Evolutionary conservation across 2,329 filamentous ascomycete genomes (phyloP).

Genomic region (Basipetospora sp.): DNA sequence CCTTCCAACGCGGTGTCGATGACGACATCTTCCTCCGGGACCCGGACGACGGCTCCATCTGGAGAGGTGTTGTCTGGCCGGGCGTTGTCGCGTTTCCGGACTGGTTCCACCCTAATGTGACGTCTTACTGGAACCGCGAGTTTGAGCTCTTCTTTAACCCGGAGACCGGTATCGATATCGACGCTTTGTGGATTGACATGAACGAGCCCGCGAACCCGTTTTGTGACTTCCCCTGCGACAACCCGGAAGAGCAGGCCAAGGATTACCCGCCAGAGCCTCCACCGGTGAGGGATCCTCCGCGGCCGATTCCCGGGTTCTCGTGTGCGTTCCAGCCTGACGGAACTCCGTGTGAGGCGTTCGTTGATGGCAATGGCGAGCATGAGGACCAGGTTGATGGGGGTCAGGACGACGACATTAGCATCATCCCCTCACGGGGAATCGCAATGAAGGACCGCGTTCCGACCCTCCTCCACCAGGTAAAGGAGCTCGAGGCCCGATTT

Average conservation of each 20-base stretch:
- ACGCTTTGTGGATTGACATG: slow-evolving; percentile 64
- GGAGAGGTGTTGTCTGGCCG: slow-evolving; percentile 61
- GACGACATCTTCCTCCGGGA: slow-evolving; percentile 32
- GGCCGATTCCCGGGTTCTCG: slow-evolving; percentile 8
- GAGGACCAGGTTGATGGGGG: too few relatives aligned
- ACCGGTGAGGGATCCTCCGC: slow-evolving; percentile 33
- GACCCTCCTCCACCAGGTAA: too few relatives aligned
- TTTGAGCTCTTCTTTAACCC: slow-evolving; percentile 50
- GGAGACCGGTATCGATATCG: slow-evolving; percentile 53
- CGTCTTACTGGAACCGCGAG: slow-evolving; percentile 55
- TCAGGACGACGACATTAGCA: too few relatives aligned
- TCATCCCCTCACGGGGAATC: too few relatives aligned
- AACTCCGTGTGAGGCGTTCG: neutral
- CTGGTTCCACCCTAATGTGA: slow-evolving; percentile 54
- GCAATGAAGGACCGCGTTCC: too few relatives aligned
- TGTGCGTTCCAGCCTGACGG: neutral
- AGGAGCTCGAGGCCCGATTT: too few relatives aligned
- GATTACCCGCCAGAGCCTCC: slow-evolving; percentile 45
- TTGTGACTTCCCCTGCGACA: slow-evolving; percentile 13
- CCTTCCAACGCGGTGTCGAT: slow-evolving; percentile 26
- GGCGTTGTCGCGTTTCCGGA: slow-evolving; percentile 58
- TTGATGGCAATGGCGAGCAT: too few relatives aligned
- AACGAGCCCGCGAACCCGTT: slow-evolving; percentile 25
- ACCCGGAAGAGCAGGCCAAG: slow-evolving; percentile 18
- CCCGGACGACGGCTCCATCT: slow-evolving; percentile 38